Evolutionary conservation across 1,139 yeast genomes (phyloP), one percentile per base, ranked within the genome.

Genomic region (Taphrina populina): DNA sequence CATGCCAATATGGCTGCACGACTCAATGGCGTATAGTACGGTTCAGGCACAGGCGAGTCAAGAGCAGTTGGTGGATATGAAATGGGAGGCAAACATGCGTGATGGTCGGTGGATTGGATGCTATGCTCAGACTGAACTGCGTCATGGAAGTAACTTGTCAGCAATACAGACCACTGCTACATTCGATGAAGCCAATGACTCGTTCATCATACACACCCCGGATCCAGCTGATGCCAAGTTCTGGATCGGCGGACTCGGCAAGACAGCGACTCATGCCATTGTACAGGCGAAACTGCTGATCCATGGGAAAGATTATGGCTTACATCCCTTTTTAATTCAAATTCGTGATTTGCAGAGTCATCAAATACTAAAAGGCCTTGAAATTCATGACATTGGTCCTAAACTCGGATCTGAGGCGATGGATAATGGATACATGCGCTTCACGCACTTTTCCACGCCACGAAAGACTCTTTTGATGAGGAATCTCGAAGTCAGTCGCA

Each of bases 171-270:
- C 96, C 13, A 84, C 90, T 27, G 95, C 96, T 20, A 83, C 85
- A 45, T 88, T 77, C 68, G 85, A 87, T 67, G 74, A 75, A 49
- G 73, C 71, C 27, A 76, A 76, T 29, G 88, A 86, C 65, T 80
- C 82, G 61, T 86, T 88, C 64, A 70, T 79, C 57, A 81, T 88
- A 63, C 81, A 86, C 69, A 88, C 96, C 23, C 96, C 96, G 4
- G 87, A 87, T 67, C 73, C 85, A 60, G 88, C 92, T 54, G 96
- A 96, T 39, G 87, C 96, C 59, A 88, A 88, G 72, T 88, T 96
- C 95, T 88, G 96, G 96, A 88, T 88, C 66, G 96, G 96, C 55
- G 96, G 96, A 66, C 96, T 96, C 55, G 96, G 96, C 7, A 95
- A 87, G 69, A 83, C 95, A 23, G 84, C 96, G 6, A 86, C 92